A percentile compares a stretch with the other conserved stretches of the same genome.
Conservation (phyloP, 1,284 basidiomycete species). For the Vanrija humicola region DNA sequence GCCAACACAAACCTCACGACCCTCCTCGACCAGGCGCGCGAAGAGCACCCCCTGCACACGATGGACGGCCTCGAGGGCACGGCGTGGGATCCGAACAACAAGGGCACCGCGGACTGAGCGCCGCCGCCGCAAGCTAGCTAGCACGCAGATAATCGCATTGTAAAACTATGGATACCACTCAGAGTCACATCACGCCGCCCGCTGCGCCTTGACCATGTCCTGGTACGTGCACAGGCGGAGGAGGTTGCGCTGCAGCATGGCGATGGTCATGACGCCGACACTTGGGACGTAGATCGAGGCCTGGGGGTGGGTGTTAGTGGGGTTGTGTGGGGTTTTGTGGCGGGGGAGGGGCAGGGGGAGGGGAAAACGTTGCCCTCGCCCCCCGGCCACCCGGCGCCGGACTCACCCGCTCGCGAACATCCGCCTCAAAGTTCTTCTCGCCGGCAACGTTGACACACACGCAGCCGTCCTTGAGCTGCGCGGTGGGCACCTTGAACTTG, state of each 20-base stretch:
- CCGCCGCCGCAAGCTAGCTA: not conserved
- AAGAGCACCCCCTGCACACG: conserved; percentile 65
- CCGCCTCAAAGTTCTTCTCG: conserved; percentile 94
- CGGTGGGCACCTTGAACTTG: conserved; percentile 85
- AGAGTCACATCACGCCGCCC: not conserved
- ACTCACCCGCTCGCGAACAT: conserved; percentile 81
- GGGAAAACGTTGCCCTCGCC: conserved; percentile 2
- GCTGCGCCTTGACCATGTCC: conserved; percentile 43
- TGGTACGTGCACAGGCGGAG: conserved; percentile 69
- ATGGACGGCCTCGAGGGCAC: conserved; percentile 39
- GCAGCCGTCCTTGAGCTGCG: conserved; percentile 86
- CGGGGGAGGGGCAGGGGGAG: conserved; percentile 5
- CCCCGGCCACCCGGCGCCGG: not conserved
- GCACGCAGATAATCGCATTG: not conserved
- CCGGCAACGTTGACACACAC: conserved; percentile 89
- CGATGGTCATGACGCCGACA: conserved; percentile 93
- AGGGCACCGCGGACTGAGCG: not conserved
- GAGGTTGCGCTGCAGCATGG: conserved; percentile 92
- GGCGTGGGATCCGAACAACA: conserved; percentile 34
- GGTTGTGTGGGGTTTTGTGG: not conserved
- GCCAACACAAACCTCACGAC: conserved; percentile 67
- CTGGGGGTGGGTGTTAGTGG: conserved; percentile 49
- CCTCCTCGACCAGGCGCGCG: conserved; percentile 71
- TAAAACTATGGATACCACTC: not conserved
- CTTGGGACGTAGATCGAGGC: conserved; percentile 88